Evolutionary conservation across 2,329 filamentous ascomycete species (phyloP), one percentile per base, ranked within the genome.

Genomic region (Fusarium hainanense): DNA sequence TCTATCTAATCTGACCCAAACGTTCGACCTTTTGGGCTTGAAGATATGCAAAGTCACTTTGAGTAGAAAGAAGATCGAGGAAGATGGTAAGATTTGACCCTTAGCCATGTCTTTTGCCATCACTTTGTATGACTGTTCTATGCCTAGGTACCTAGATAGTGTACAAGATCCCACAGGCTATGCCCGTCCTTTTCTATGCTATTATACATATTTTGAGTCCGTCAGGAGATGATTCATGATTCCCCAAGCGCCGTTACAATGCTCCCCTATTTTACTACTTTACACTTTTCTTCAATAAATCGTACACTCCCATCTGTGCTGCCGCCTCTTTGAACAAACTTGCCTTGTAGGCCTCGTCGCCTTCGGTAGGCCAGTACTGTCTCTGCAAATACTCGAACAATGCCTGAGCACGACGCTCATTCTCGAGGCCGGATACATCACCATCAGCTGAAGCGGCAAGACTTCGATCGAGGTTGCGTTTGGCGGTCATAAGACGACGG

Each of bases 251-350:
- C 58, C 51, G 41, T 58, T 41, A 54, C 25, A 47, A 57, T 42
- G 37, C 20, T 23, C 30, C 37, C n/a, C 13, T 59, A 54, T 61
- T 54, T 68, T 48, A 70, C 49, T 57, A 27, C 30, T 69, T 62
- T 49, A 48, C 59, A 51, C 43, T 71, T 23, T 66, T 68, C 10
- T 58, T 71, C 50, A 81, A 58, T 11, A 78, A 37, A 28, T 82
- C 77, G 54, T 79, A 78, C 67, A 82, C 79, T 46, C 83, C 82
- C 83, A 84, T 84, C 69, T 84, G 75, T 57, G 64, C 70, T n/a
- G 81, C 79, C 52, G 76, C 81, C 46, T 77, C 72, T 23, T 75
- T 69, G 32, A 82, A 73, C 20, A 75, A 62, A 21, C 58, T 69
- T 49, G 73, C 73, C 44, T 71, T 71, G 10, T 76, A 63, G 12